These are phyloP conservation scores for Xylaria polymorpha DNA, from an alignment of 2,329 filamentous ascomycete genomes.

Conservation along the genomic window DNA sequence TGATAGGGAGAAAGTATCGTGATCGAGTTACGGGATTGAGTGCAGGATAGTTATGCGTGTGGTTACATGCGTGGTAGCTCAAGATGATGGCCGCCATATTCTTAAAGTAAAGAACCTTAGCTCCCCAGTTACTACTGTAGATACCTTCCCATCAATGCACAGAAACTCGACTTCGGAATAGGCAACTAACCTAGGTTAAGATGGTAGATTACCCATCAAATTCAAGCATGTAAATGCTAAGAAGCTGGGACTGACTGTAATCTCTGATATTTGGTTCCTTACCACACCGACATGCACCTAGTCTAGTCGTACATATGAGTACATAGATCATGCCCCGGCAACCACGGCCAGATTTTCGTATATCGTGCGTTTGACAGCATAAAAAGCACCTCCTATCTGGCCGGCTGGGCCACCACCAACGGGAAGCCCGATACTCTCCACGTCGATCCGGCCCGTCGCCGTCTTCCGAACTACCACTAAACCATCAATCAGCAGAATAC, in stretches of 20 bases:
- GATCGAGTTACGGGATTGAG: neutral
- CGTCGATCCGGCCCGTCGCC: conserved; percentile 85
- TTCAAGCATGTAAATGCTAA: neutral
- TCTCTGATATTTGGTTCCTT: neutral
- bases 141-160: neutral
- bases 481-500: conserved; percentile 88
- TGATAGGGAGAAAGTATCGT: neutral
- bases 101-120: no score
- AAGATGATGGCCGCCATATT: no score
- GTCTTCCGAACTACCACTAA: conserved; percentile 90
- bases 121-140: neutral
- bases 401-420: conserved; percentile 55
- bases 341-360: conserved; percentile 96
- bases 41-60: no score
- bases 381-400: conserved; percentile 75
- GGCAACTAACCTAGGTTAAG: no score
- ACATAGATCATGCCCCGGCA: conserved; percentile 67
- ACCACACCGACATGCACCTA: neutral
- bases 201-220: neutral
- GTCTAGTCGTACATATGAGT: conserved; percentile 15
- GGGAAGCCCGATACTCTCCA: conserved; percentile 78
- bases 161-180: neutral
- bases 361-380: conserved; percentile 88
- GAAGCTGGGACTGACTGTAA: neutral
- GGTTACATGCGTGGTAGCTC: no score